Base-by-base conservation (phyloP, 2,329 filamentous ascomycete species). In the Colletotrichum australisinense region DNA sequence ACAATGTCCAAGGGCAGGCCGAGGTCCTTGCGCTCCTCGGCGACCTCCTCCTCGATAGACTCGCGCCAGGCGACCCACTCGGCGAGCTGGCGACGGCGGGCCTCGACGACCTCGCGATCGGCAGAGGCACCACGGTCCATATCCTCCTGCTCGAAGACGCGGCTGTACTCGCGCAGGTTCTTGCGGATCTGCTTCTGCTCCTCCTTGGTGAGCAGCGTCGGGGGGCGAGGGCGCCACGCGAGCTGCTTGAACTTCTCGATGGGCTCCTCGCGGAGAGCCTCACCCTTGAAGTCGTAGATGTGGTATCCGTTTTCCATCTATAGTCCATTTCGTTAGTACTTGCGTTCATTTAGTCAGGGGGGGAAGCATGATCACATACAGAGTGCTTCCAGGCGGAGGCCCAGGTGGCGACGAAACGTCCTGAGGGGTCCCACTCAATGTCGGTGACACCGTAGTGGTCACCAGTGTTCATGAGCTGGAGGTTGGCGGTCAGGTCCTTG, bases 261-360 rank as follows among this genome's bases (percentile, higher is more conserved):
- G 64, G 92, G 93, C 84, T 98, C 94, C 85, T 99, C 97, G 72
- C 95, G 93, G 67, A 99, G 91, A 67, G 93, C 90, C 78, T 94
- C 93, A 76, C 97, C 97, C 83, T 92, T 94, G 90, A 99, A 99
- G 82, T 97, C 95, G 89, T 98, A 98, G 75, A 99, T 87, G 84
- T 98, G 96, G 88, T 98, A 99, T 76, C 97, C 97, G 83, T 98
- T 99, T 88, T 99, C 97, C 95, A 98, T 98, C 94, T 98, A 80
- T 62, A 42, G 35, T 58, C 67, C n/a, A 19, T 46, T 81, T 78
- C 80, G 77, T 55, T 11, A 65, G 55, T 63, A 49, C 4, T 49
- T n/a, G 8, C 58, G 9, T 16, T 28, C 26, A 42, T 63, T 12
- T 1, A n/a, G 1, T 28, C 9, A 11, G 8, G n/a, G n/a, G 3